phyloP scores from a whole-genome alignment of 208 protist species.

The Angomonas deanei region DNA sequence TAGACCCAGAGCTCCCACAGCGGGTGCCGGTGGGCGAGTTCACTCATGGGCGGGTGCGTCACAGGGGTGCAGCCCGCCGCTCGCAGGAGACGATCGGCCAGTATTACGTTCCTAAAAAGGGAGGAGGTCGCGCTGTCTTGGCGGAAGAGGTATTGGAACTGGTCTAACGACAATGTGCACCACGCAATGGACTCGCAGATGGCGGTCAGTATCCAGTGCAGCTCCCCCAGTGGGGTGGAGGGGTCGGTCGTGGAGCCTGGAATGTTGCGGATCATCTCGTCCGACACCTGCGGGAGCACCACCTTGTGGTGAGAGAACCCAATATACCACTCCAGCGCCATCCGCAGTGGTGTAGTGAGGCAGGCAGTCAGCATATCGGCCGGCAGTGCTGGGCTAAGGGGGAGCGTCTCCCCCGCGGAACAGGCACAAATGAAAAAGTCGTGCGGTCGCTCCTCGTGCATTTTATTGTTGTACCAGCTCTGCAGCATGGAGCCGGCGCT shows the following conservation, averaged over 20 bases:
- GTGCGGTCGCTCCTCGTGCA: constrained; percentile 75
- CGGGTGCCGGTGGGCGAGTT: constrained; percentile 91
- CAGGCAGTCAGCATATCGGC: constrained; percentile 99
- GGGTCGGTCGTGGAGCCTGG: constrained; percentile 70
- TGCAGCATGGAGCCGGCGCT: constrained; percentile 84
- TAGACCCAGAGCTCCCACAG: constrained; percentile 96
- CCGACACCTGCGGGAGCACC: constrained; percentile 80
- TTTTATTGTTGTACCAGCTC: constrained; percentile 45
- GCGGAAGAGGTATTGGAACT: constrained; percentile 95
- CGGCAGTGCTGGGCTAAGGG: constrained; percentile 95
- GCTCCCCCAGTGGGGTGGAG: constrained; percentile 93
- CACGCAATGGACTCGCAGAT: constrained; percentile 99
- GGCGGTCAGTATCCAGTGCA: constrained; percentile 99
- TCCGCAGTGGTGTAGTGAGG: constrained; percentile 97
- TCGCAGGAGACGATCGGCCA: constrained; percentile 95
- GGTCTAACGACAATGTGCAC: constrained; percentile 86
- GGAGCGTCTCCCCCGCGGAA: constrained; percentile 90
- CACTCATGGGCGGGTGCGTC: constrained; percentile 91
- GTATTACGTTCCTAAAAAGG: constrained; percentile 97
- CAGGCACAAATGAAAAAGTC: constrained; percentile 97
- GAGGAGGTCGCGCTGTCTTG: constrained; percentile 93
- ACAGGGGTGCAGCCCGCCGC: constrained; percentile 94
- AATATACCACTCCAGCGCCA: constrained; percentile 94
- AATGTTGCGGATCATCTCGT: constrained; percentile 81
- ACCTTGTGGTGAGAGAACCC: constrained; percentile 71